A percentile compares a stretch with the other conserved stretches of the same genome.
Evolutionary conservation across 768 basidiomycete species (phyloP).

Genomic region (Mycena polygramma): DNA sequence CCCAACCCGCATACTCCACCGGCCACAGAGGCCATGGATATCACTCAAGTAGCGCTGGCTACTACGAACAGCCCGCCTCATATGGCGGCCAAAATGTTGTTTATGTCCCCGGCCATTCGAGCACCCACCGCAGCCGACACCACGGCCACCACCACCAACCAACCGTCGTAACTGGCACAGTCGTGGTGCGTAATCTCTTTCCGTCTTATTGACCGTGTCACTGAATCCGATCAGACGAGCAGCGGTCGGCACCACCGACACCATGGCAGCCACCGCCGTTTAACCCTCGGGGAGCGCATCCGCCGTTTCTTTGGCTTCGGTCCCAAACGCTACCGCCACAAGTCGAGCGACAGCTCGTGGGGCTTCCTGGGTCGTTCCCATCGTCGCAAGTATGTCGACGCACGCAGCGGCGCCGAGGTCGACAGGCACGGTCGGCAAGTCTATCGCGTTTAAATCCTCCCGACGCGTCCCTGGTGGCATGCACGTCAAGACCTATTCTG

Average conservation of each 20-base stretch:
- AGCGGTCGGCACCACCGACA: conserved; percentile 40
- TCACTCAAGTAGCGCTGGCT: conserved; percentile 38
- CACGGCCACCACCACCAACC: conserved; percentile 34
- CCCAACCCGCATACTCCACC: conserved; percentile 25
- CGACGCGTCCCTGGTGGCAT: background rate
- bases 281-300: conserved; percentile 60
- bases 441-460: conserved; percentile 55
- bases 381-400: conserved; percentile 63
- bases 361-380: conserved; percentile 69
- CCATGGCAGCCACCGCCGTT: conserved; percentile 38
- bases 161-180: conserved; percentile 32
- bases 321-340: conserved; percentile 56
- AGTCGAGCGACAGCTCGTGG: conserved; percentile 61
- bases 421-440: conserved; percentile 69
- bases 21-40: conserved; percentile 28
- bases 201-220: background rate
- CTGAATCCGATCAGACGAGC: conserved; percentile 42
- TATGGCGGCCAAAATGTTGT: conserved; percentile 39
- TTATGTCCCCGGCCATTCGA: conserved; percentile 37
- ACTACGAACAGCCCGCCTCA: conserved; percentile 37
- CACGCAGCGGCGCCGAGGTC: conserved; percentile 63
- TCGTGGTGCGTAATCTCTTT: conserved; percentile 23
- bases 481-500: no score
- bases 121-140: conserved; percentile 32
- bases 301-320: conserved; percentile 69